Evolutionary conservation across 768 basidiomycete genomes (phyloP).

Genomic region (Lanmaoa rubissima): DNA sequence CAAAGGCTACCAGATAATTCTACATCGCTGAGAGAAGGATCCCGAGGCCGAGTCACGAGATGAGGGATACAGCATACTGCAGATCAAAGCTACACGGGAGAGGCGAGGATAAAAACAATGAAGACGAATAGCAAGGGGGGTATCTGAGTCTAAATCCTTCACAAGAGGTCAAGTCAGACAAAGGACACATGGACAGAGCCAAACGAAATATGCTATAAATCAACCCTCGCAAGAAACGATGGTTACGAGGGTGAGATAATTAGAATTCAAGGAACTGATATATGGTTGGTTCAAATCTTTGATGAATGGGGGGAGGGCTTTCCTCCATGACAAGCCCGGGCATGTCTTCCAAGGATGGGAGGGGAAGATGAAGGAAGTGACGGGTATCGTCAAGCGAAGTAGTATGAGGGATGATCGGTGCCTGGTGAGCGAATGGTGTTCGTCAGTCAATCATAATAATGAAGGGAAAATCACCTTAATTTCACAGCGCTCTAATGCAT

Average conservation of each 20-base stretch:
- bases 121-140: slow-evolving; percentile 3
- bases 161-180: neutral
- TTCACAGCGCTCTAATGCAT: slow-evolving; percentile 78
- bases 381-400: slow-evolving; percentile 80
- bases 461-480: slow-evolving; percentile 59
- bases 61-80: slow-evolving; percentile 30
- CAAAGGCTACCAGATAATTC: slow-evolving; percentile 7
- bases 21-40: slow-evolving; percentile 9
- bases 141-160: slow-evolving; percentile 6
- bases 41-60: slow-evolving; percentile 5
- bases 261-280: slow-evolving; percentile 80
- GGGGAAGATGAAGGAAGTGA: slow-evolving; percentile 78
- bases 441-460: neutral
- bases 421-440: slow-evolving; percentile 42
- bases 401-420: slow-evolving; percentile 83
- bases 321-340: slow-evolving; percentile 74
- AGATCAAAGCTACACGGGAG: slow-evolving; percentile 29
- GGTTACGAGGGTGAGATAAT: slow-evolving; percentile 18
- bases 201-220: slow-evolving; percentile 30
- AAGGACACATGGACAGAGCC: slow-evolving; percentile 3
- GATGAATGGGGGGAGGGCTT: slow-evolving; percentile 52
- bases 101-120: slow-evolving; percentile 3
- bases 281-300: slow-evolving; percentile 62
- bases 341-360: slow-evolving; percentile 76
- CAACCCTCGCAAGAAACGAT: slow-evolving; percentile 11